phyloP scores from a whole-genome alignment of 257 asterid genomes.

The Perilla frutescens region DNA sequence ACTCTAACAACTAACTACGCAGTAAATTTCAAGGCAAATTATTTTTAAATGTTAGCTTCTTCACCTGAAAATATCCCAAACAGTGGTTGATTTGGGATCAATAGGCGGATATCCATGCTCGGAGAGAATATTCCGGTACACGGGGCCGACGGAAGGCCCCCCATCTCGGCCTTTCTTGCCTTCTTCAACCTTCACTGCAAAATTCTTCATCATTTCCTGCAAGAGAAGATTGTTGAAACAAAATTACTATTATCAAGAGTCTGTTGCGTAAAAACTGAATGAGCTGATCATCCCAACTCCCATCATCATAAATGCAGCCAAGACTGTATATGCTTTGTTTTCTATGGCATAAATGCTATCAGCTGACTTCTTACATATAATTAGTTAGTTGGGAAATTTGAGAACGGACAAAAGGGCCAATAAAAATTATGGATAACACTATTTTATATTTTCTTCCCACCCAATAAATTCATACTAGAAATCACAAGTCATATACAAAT shows the following conservation, averaged over 20 bases:
- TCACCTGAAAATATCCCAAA: constrained; percentile 86
- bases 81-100: constrained; percentile 64
- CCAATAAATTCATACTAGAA: background rate
- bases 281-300: constrained; percentile 23
- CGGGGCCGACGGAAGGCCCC: constrained; percentile 76
- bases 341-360: constrained; percentile 25
- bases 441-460: too few relatives aligned
- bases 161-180: constrained; percentile 75
- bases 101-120: constrained; percentile 64
- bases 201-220: constrained; percentile 60
- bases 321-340: background rate
- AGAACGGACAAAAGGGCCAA: constrained; percentile 14
- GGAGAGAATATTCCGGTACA: constrained; percentile 71
- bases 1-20: constrained; percentile 10
- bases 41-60: background rate
- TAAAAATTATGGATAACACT: background rate
- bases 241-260: background rate
- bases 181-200: constrained; percentile 71
- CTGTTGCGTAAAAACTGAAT: background rate
- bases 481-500: constrained; percentile 2
- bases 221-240: constrained; percentile 9
- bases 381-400: background rate
- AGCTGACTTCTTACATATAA: background rate
- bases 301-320: constrained; percentile 30
- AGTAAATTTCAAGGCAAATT: background rate